Evolutionary conservation across 106 monocot species (phyloP), one percentile per base, ranked within the genome.

Genomic region (Dactylorhiza incarnata): DNA sequence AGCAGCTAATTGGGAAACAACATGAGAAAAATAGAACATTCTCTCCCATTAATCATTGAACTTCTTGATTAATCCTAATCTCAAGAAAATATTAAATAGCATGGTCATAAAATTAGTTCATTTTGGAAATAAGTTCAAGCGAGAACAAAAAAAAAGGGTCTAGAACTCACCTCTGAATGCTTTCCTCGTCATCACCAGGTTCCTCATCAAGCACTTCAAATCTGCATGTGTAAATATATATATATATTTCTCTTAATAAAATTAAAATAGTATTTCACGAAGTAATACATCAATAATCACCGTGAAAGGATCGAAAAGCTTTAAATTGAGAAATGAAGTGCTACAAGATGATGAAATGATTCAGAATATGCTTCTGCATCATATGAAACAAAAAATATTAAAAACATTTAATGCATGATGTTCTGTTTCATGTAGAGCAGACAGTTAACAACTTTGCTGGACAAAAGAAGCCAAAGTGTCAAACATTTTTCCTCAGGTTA

Each of bases 201-300:
- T 99, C 97, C 82, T 99, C 97, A 79, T 99, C 97, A 79, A 99
- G 83, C 45, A 94, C 88, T 78, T 94, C 97, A 84, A 87, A 94
- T 77, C 97, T 99, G 82, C 78, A 87, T n/a, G 76, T 76, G 24
- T 48, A 22, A 8, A 19, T 45, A 50, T 29, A 48, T 48, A 67
- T 25, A 76, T 26, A 48, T 48, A 13, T 45, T 45, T 7, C 16
- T 17, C 69, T 69, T 45, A 45, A n/a, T 15, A 67, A 25, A n/a
- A 43, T 50, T 48, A 24, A 63, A 17, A 73, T 29, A 29, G 29
- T 56, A 75, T 74, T 43, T 7, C 9, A 37, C 15, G 10, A 52
- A 52, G 17, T 37, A 29, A 74, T 16, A 73, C 49, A 49, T 73
- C 4, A 23, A 24, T 24, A 73, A 51, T 11, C 9, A 71, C 71